Percentiles rank a stretch among this genome's conserved stretches.
Conservation (phyloP, 1,284 basidiomycete genomes). For the Trametes versicolor region DNA sequence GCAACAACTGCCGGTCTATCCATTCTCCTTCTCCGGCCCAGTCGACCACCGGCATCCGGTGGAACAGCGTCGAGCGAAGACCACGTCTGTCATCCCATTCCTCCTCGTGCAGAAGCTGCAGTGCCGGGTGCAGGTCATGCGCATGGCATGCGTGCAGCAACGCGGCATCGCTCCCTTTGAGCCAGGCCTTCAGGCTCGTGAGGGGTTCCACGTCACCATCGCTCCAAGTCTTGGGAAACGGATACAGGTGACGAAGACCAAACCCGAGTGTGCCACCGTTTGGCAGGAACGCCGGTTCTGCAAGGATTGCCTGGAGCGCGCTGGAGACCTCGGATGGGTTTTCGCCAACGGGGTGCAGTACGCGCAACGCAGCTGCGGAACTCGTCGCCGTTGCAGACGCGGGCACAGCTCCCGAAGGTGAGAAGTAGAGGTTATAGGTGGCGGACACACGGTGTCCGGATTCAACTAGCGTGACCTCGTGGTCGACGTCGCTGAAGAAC, state of each 20-base stretch:
- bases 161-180: conserved; percentile 36
- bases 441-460: conserved; percentile 54
- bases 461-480: conserved; percentile 52
- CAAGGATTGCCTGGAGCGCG: conserved; percentile 37
- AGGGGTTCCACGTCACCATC: conserved; percentile 11
- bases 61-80: not conserved
- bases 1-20: not conserved
- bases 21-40: not conserved
- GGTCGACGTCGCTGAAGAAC: conserved; percentile 56
- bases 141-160: conserved; percentile 27
- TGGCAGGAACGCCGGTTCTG: conserved; percentile 43
- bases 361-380: not conserved
- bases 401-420: not conserved
- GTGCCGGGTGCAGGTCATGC: not conserved
- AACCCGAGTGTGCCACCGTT: conserved; percentile 49
- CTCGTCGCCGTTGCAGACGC: not conserved
- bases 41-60: not conserved
- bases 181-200: conserved; percentile 12
- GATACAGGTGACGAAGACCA: conserved; percentile 50
- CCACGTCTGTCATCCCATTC: not conserved
- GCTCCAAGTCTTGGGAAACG: conserved; percentile 26
- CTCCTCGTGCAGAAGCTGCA: not conserved
- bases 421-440: conserved; percentile 51
- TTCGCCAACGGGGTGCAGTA: conserved; percentile 16
- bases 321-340: conserved; percentile 17